Evolutionary conservation across 2,329 filamentous ascomycete species (phyloP).

Genomic region (Sclerotinia minor): DNA sequence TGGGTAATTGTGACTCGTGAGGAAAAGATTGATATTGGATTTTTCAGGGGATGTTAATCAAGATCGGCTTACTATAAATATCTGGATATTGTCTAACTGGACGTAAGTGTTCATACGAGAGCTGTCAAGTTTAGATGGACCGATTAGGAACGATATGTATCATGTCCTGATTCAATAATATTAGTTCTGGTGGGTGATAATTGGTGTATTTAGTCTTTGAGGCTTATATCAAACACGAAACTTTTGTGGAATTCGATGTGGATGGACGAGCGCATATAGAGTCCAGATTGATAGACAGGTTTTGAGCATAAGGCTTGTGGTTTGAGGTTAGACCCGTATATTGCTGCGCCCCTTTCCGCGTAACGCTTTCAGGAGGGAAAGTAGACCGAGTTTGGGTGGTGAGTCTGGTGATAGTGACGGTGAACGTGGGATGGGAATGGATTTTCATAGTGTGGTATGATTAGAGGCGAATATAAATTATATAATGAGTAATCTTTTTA

Average conservation of each 20-base stretch:
- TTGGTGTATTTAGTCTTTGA: neutral
- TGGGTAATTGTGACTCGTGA: neutral
- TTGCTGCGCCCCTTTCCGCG: conserved; percentile 19
- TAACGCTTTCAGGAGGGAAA: conserved; percentile 16
- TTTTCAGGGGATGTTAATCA: neutral
- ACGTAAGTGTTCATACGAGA: neutral
- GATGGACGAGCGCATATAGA: neutral
- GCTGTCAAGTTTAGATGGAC: conserved; percentile 3
- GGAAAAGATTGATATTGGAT: neutral
- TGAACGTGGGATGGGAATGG: neutral
- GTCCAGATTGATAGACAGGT: neutral
- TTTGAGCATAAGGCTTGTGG: neutral
- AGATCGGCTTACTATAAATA: conserved; percentile 17
- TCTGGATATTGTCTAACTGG: neutral
- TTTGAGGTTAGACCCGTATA: conserved; percentile 3
- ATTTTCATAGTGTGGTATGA: neutral
- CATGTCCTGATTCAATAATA: neutral
- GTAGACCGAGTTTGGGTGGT: conserved; percentile 5
- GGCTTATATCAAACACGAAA: conserved; percentile 14
- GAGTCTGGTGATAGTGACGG: neutral
- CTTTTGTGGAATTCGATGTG: neutral
- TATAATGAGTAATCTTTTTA: no score
- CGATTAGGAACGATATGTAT: neutral
- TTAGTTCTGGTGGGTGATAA: neutral
- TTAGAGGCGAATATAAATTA: neutral